phyloP scores from a whole-genome alignment of 768 basidiomycete genomes.

The Gelatoporia subvermispora region DNA sequence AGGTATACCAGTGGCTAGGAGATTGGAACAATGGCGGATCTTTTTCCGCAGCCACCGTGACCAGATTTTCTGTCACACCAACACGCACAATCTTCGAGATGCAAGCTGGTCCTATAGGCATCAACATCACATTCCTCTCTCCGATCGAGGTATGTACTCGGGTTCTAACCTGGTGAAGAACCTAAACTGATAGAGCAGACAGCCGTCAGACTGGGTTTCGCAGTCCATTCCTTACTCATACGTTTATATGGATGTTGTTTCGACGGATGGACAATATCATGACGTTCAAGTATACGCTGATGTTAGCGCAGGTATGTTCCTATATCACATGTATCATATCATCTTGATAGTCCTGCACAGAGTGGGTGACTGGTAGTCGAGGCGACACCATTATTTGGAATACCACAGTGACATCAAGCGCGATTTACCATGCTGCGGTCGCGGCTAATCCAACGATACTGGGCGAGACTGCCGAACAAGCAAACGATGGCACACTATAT shows the following conservation, averaged over 20 bases:
- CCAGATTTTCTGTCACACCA: conserved; percentile 26
- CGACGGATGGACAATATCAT: conserved; percentile 29
- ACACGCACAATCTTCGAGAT: conserved; percentile 30
- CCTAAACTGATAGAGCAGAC: no score
- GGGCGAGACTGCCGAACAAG: conserved; percentile 6
- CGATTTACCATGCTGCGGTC: conserved; percentile 8
- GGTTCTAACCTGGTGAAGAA: no score
- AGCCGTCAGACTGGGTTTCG: conserved; percentile 32
- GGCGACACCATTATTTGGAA: conserved; percentile 4
- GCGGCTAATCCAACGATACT: not conserved
- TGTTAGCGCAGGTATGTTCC: conserved; percentile 30
- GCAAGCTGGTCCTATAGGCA: conserved; percentile 29
- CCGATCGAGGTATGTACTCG: conserved; percentile 32
- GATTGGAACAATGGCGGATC: not conserved
- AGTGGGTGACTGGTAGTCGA: conserved; percentile 12
- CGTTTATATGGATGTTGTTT: conserved; percentile 23
- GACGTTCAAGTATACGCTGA: conserved; percentile 34
- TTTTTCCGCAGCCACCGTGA: conserved; percentile 13
- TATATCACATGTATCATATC: no score
- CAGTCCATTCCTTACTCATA: conserved; percentile 39
- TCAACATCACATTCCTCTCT: conserved; percentile 34
- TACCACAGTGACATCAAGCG: not conserved
- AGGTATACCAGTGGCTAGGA: conserved; percentile 16
- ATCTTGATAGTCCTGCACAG: not conserved
- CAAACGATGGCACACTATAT: conserved; percentile 9